Conservation (phyloP, 2,329 filamentous ascomycete species). For the Colletotrichum navitas region DNA sequence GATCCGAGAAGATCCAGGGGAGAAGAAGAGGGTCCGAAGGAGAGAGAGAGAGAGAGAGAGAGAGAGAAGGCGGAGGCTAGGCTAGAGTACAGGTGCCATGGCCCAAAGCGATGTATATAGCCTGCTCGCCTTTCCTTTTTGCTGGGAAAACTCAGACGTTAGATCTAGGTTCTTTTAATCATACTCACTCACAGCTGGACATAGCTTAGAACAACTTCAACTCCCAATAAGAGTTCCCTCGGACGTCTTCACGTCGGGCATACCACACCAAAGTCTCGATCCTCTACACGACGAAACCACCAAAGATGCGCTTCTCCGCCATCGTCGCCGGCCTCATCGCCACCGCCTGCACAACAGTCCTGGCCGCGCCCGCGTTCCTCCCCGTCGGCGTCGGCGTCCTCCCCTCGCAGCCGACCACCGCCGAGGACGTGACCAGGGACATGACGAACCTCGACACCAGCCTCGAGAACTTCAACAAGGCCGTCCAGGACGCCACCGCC, state of each 20-base stretch:
- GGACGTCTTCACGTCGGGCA: neutral
- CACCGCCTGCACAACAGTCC: neutral
- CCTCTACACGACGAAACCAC: too few species aligned
- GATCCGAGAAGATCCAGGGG: neutral
- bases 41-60: too few species aligned
- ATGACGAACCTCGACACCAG: neutral
- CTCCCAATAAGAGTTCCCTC: too few species aligned
- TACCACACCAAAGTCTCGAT: neutral
- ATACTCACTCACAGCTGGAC: neutral
- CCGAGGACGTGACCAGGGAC: neutral
- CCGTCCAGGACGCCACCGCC: neutral
- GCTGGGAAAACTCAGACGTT: neutral
- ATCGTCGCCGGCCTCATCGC: neutral
- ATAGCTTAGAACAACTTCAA: neutral
- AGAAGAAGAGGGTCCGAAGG: too few species aligned
- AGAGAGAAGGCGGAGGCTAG: neutral
- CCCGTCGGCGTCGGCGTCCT: constrained; percentile 20
- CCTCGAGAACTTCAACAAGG: neutral
- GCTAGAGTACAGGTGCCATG: too few species aligned
- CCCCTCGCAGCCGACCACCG: constrained; percentile 1
- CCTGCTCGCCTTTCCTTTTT: neutral
- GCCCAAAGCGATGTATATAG: neutral
- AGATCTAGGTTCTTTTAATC: neutral
- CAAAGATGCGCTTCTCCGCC: constrained; percentile 3
- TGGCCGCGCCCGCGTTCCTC: neutral